Conservation (phyloP, 139 green algal genomes). For the Micractinium conductrix region DNA sequence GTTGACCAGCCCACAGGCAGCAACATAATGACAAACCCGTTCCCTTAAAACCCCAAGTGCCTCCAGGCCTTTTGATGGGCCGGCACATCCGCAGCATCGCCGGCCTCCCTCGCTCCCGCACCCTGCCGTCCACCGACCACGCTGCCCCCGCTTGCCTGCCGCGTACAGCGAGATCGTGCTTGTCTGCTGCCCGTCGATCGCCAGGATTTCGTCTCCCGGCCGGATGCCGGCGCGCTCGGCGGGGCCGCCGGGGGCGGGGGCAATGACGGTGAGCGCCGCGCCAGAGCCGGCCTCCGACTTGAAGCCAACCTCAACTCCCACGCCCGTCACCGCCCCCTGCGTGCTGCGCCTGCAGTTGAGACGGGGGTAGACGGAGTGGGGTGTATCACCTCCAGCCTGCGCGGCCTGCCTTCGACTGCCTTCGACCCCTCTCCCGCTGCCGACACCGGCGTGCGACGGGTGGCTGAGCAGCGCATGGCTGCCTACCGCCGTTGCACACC, state of each 20-base stretch:
- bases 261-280: slow-evolving; percentile 68
- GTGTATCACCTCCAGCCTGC: too few relatives aligned
- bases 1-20: too few relatives aligned
- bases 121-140: too few relatives aligned
- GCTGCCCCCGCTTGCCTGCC: slow-evolving; percentile 60
- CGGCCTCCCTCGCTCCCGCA: too few relatives aligned
- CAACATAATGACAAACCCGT: too few relatives aligned
- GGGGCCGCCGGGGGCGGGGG: slow-evolving; percentile 83
- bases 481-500: too few relatives aligned
- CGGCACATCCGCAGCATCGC: not conserved
- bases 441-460: too few relatives aligned
- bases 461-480: too few relatives aligned
- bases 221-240: slow-evolving; percentile 84
- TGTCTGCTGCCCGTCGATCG: slow-evolving; percentile 79
- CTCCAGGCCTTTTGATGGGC: not conserved
- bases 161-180: slow-evolving; percentile 87
- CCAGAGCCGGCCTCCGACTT: not conserved
- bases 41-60: too few relatives aligned
- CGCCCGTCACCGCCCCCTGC: slow-evolving; percentile 72
- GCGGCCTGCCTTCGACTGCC: too few relatives aligned
- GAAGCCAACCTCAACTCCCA: slow-evolving; percentile 82
- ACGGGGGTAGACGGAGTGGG: slow-evolving; percentile 22
- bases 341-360: slow-evolving; percentile 51
- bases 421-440: too few relatives aligned
- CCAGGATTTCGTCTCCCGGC: slow-evolving; percentile 81